Evolutionary conservation across 495 filamentous ascomycete genomes (phyloP), one percentile per base, ranked within the genome.

Genomic region (Penicillium longicatenatum): DNA sequence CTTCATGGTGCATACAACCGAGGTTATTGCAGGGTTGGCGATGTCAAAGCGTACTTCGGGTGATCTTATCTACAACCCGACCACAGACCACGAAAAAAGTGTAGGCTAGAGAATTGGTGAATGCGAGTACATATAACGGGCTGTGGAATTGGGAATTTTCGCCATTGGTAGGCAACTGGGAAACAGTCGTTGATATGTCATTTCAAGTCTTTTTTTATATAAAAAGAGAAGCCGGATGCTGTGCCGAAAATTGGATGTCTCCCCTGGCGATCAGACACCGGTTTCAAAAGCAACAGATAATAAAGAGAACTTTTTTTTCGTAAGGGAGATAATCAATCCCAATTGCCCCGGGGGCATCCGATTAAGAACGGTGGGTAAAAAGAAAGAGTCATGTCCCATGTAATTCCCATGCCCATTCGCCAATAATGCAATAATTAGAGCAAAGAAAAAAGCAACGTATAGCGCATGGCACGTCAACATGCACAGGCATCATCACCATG

Each of bases 361-460:
- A 67, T 67, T 67, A 67, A 56, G 57, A 60, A 60, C 62, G 54
- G 48, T 45, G 50, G 44, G 29, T 52, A 58, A 22, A 43, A 43
- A 42, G 37, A 51, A 57, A 50, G 54, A 55, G 37, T 60, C 56
- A 60, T 67, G 64, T 54, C 62, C 63, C 62, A 67, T 69, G 72
- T 70, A 63, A 37, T 57, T 64, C 66, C 73, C 65, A 68, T 71
- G 69, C 70, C 72, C 57, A 59, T 75, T 74, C 73, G 70, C 71
- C 71, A 63, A 54, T 37, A 68, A 68, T 65, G 62, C 62, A 68
- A 65, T 54, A 65, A 65, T 59, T 62, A 62, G 43, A 60, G 31
- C 51, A 52, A 61, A 62, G 48, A 55, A 31, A 37, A 16, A 35
- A 22, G 35, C 43, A 26, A 39, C 21, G 31, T 45, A 45, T 3